A percentile compares a stretch with the other conserved stretches of the same genome.
Conservation (phyloP, 73 alveolate genomes). For the Stentor coeruleus region DNA sequence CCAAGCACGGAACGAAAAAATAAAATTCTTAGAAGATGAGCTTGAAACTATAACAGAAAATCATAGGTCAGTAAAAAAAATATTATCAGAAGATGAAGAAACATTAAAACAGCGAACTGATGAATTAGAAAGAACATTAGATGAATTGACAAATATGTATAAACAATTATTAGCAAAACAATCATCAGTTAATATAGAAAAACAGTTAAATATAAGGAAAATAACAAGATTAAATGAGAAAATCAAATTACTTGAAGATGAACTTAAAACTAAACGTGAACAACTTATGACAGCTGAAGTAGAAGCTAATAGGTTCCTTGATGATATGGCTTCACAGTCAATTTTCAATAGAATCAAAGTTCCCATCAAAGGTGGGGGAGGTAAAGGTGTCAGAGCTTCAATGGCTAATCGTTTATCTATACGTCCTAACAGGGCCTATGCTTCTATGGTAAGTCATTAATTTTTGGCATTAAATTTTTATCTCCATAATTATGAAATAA, state of each 20-base stretch:
- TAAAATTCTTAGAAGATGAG: not conserved
- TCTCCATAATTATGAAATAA: too few relatives aligned
- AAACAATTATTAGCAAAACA: not conserved
- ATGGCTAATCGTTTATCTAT: not conserved
- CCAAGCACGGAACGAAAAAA: not conserved
- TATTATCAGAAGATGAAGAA: not conserved
- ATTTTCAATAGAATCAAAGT: slow-evolving; percentile 5
- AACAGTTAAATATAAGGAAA: not conserved
- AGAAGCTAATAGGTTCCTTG: not conserved
- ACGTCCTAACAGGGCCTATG: not conserved
- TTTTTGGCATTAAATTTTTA: too few relatives aligned
- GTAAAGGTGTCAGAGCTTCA: slow-evolving; percentile 9
- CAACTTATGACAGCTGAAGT: not conserved
- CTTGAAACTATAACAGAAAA: not conserved
- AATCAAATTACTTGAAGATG: not conserved
- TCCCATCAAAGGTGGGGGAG: slow-evolving; percentile 4
- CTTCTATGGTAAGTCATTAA: not conserved
- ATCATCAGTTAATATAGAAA: not conserved
- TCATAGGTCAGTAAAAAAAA: not conserved
- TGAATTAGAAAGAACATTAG: slow-evolving; percentile 7
- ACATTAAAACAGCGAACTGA: not conserved
- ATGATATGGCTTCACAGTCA: not conserved
- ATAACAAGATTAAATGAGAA: not conserved
- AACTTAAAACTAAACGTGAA: not conserved
- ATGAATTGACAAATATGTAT: not conserved